Evolutionary conservation across 2,329 filamentous ascomycete genomes (phyloP).

Genomic region (Bipolaris gigantea): DNA sequence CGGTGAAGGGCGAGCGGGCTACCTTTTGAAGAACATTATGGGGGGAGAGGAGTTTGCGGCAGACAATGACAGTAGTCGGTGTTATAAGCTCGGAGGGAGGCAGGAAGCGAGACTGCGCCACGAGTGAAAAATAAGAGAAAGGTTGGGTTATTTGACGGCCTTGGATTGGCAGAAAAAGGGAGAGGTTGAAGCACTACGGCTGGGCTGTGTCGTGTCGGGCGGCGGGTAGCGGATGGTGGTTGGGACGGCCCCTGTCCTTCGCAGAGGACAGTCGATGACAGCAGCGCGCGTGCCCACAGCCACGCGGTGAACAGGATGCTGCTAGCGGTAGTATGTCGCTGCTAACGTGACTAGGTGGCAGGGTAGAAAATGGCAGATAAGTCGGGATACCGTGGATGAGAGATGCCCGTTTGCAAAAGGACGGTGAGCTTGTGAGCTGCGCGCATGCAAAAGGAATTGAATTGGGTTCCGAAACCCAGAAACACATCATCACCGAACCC

Average conservation of each 20-base stretch:
- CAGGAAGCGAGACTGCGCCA: slow-evolving; percentile 23
- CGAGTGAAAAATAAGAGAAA: slow-evolving; percentile 14
- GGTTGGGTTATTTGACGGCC: slow-evolving; percentile 16
- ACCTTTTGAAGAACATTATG: slow-evolving; percentile 53
- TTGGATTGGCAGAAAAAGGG: slow-evolving; percentile 17
- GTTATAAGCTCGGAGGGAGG: slow-evolving; percentile 28
- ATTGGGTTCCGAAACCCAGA: slow-evolving; percentile 3
- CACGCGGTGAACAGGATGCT: neutral
- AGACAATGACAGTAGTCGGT: slow-evolving; percentile 19
- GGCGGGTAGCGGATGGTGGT: slow-evolving; percentile 17
- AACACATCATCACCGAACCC: neutral
- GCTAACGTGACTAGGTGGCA: no score
- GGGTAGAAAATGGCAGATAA: no score
- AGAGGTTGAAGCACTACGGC: slow-evolving; percentile 17
- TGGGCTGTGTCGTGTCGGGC: slow-evolving; percentile 1
- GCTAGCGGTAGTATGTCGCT: no score
- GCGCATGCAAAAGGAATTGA: neutral
- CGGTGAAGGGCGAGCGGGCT: neutral
- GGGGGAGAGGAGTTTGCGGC: slow-evolving; percentile 21
- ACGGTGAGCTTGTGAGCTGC: neutral
- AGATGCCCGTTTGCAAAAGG: no score
- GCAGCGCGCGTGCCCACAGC: neutral
- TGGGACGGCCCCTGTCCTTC: slow-evolving; percentile 14
- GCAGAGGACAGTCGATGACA: slow-evolving; percentile 5
- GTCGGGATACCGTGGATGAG: no score